These are phyloP conservation scores for Thielaviopsis punctulata DNA, from an alignment of 2,329 filamentous ascomycete genomes.

Conservation along the genomic window DNA sequence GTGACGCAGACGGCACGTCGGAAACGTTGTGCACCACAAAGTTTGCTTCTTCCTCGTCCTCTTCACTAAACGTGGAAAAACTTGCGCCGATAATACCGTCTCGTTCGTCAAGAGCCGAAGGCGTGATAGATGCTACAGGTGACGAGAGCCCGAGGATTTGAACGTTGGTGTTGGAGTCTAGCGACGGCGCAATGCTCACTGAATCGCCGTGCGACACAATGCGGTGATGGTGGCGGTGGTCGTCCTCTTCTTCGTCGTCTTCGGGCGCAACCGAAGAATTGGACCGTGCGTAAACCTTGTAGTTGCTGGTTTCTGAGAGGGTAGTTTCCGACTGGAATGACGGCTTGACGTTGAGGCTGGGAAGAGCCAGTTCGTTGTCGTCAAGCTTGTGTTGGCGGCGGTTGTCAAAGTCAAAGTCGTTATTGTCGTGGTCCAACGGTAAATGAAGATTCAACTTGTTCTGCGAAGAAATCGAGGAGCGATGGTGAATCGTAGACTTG, in stretches of 20 bases:
- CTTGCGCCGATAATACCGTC: conserved; percentile 34
- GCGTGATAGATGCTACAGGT: conserved; percentile 24
- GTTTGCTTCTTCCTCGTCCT: conserved; percentile 11
- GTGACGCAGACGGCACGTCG: conserved; percentile 16
- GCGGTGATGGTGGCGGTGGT: neutral
- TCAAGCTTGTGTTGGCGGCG: neutral
- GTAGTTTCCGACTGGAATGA: conserved; percentile 22
- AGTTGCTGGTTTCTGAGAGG: conserved; percentile 33
- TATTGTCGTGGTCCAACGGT: neutral
- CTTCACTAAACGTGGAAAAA: conserved; percentile 15
- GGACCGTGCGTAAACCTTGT: conserved; percentile 31
- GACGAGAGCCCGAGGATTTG: conserved; percentile 35
- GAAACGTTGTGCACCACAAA: conserved; percentile 13
- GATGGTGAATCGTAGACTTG: conserved; percentile 13
- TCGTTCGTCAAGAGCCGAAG: conserved; percentile 29
- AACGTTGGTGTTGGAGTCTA: conserved; percentile 26
- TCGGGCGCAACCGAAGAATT: conserved; percentile 22
- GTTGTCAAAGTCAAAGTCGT: neutral
- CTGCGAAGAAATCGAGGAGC: neutral
- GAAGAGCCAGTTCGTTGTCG: neutral
- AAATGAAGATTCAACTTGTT: neutral
- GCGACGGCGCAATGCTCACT: conserved; percentile 25
- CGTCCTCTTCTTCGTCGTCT: conserved; percentile 12
- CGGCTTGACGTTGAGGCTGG: conserved; percentile 10
- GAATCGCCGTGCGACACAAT: neutral